Evolutionary conservation across 1,284 basidiomycete species (phyloP), one percentile per base, ranked within the genome.

Genomic region (Puccinia brachypodii): DNA sequence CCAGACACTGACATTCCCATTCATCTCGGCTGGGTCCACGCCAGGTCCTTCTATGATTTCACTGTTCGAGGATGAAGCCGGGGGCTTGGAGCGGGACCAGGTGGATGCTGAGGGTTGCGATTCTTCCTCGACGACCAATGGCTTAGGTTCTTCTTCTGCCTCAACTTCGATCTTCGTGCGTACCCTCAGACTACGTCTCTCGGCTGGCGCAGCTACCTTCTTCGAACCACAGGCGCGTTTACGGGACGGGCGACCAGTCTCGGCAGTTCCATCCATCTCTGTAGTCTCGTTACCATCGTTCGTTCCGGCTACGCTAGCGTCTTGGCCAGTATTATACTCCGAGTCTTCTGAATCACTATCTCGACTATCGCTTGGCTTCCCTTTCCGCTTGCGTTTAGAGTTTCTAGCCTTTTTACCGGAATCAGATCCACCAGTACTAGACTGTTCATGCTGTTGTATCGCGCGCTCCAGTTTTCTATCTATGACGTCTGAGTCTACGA

Each of bases 1-100:
- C 79, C 79, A 81, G 60, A 81, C 62, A 36, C 79, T 81, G 19
- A 81, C 53, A 38, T 81, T 74, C 3, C 36, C 71, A 50, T 47
- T 68, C 31, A 19, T 22, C 62, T 74, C 44, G 8, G 2, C 50
- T 62, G 66, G 69, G 14, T 62, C 56, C 25, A 69, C 50, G 31
- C 36, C 38, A 36, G 22, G 53, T 28, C 38, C 36, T 72, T 69
- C 50, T 38, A 73, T 3, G n/a, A 56, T 33, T 25, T 80, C 78
- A 80, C 56, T 80, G 25, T 40, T 73, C 78, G 31, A 60, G 19
- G 33, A 56, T 22, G 68, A 60, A 40, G 40, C 56, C 42, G 69
- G 36, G n/a, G 76, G 42, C 53, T 60, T 72, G 36, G 78, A 68
- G 33, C 78, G 78, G 31, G 78, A 80, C 78, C 78, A 80, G 50